Base-by-base conservation (phyloP, 148 eudicot species). In the Nepenthes mirabilis region DNA sequence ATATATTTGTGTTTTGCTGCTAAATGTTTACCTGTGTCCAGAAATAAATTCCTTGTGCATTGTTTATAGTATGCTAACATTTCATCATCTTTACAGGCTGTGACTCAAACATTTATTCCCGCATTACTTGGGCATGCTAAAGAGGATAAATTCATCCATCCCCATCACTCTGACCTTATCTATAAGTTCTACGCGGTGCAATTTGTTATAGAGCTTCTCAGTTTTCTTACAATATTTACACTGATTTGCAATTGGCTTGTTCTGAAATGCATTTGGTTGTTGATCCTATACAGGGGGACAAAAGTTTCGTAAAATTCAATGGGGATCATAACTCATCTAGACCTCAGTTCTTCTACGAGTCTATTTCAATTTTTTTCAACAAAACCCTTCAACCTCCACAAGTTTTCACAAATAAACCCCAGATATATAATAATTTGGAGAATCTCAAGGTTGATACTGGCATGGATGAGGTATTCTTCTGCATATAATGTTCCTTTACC, bases 301-400 rank as follows among this genome's bases (percentile, higher is more conserved):
- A 90, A 75, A 84, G 79, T 77, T 84, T 90, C 62, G 82, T 90
- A 61, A 86, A 86, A 68, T 86, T 90, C 74, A 88, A 87, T 56
- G 97, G 97, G 37, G 97, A 90, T 79, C 97, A 90, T 70, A 90
- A 90, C 76, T 86, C 97, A 59, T 83, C 97, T 36, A 80, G 97
- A 57, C 95, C 97, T 43, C 95, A 86, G 57, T 84, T 82, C 61
- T 90, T 75, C 74, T 86, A 86, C 74, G 97, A 90, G 55, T 80
- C 95, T 0, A 84, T 90, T 57, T 84, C 95, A 47, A 75, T 86
- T 60, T 90, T 90, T 75, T 90, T 90, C 77, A 73, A 76, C 71
- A 84, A 90, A 36, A 73, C 81, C 47, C 95, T 90, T 53, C 85
- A 69, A 58, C 97, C 90, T 57, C 97, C 97, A 65, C 82, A 59